phyloP scores from a whole-genome alignment of 2,329 filamentous ascomycete genomes.

The Thermochaetoides dissita region DNA sequence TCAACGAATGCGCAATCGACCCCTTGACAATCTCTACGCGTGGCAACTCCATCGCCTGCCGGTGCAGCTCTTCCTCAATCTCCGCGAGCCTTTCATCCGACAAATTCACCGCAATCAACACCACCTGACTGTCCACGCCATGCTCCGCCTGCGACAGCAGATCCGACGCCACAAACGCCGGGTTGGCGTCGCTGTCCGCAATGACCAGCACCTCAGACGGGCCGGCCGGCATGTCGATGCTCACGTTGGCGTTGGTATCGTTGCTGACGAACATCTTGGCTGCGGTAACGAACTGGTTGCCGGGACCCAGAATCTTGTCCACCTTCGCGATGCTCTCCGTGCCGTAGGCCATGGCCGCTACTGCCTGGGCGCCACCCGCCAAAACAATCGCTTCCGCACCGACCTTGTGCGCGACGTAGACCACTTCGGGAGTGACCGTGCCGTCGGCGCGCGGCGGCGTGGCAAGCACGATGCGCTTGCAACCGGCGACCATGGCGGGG shows the following conservation, averaged over 20 bases:
- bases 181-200: slow-evolving; percentile 75
- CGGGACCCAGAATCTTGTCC: slow-evolving; percentile 94
- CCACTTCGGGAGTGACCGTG: slow-evolving; percentile 86
- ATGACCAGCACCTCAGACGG: slow-evolving; percentile 95
- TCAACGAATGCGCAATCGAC: slow-evolving; percentile 82
- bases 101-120: slow-evolving; percentile 75
- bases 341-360: slow-evolving; percentile 94
- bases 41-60: slow-evolving; percentile 73
- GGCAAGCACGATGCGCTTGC: slow-evolving; percentile 85
- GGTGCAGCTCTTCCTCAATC: slow-evolving; percentile 83
- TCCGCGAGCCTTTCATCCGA: slow-evolving; percentile 57
- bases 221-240: slow-evolving; percentile 97
- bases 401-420: slow-evolving; percentile 93
- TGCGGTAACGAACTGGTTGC: slow-evolving; percentile 96
- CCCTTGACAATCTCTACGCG: slow-evolving; percentile 87
- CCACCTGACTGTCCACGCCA: slow-evolving; percentile 88
- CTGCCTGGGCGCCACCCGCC: slow-evolving; percentile 86
- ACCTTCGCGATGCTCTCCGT: slow-evolving; percentile 91
- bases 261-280: slow-evolving; percentile 98
- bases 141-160: slow-evolving; percentile 93
- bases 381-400: slow-evolving; percentile 92
- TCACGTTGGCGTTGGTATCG: slow-evolving; percentile 85
- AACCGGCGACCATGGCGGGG: slow-evolving; percentile 92
- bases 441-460: slow-evolving; percentile 83
- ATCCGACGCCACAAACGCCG: slow-evolving; percentile 90